phyloP scores from a whole-genome alignment of 1,284 basidiomycete genomes.

The Pulveroboletus sp. region DNA sequence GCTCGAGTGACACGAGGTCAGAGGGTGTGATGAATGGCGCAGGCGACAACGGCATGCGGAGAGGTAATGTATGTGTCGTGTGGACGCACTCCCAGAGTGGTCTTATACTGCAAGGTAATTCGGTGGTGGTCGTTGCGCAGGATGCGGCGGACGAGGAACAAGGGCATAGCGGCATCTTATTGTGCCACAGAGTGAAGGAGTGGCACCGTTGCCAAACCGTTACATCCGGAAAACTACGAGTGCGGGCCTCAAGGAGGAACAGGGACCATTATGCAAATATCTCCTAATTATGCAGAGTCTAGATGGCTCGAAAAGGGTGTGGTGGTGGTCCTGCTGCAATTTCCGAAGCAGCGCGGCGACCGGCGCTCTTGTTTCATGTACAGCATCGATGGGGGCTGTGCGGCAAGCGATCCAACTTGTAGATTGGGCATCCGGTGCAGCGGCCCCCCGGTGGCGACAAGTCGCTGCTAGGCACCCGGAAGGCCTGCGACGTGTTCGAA shows the following conservation, averaged over 20 bases:
- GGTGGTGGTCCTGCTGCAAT: conserved; percentile 20
- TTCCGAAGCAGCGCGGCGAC: conserved; percentile 27
- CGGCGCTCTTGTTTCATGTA: conserved; percentile 25
- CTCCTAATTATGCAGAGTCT: conserved; percentile 13
- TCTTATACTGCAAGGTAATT: conserved; percentile 24
- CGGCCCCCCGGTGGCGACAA: conserved; percentile 12
- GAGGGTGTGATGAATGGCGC: conserved; percentile 25
- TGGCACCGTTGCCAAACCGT: conserved; percentile 1
- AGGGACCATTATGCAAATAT: conserved; percentile 14
- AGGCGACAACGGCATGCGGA: conserved; percentile 26
- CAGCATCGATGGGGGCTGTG: conserved; percentile 19
- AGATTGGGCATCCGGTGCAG: conserved; percentile 15
- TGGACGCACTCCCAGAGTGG: not conserved
- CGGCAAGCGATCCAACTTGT: conserved; percentile 6
- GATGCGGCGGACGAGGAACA: conserved; percentile 12
- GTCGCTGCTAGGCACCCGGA: conserved; percentile 10
- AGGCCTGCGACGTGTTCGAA: conserved; percentile 65
- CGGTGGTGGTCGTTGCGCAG: conserved; percentile 17
- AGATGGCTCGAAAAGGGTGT: conserved; percentile 17
- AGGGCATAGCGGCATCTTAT: conserved; percentile 11
- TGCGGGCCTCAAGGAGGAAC: conserved; percentile 8
- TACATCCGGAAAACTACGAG: conserved; percentile 8
- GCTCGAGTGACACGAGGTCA: conserved; percentile 27
- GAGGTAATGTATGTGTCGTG: conserved; percentile 18
- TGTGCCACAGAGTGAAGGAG: conserved; percentile 16